Percentiles rank a stretch among this genome's conserved stretches.
Evolutionary conservation across 768 basidiomycete genomes (phyloP).

Genomic region (Baorangia bicolor): DNA sequence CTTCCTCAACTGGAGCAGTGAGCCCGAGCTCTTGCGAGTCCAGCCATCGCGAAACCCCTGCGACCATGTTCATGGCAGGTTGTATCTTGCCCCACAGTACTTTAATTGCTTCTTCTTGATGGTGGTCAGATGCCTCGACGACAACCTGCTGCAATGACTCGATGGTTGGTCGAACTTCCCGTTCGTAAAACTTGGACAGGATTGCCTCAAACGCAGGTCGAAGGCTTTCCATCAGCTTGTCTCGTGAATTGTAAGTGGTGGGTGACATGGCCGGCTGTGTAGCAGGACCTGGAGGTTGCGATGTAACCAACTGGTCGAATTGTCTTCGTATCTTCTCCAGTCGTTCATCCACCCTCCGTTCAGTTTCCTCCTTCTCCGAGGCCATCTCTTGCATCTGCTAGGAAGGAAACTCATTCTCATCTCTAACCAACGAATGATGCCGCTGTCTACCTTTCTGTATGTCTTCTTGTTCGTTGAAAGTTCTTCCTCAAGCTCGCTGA

Average conservation of each 20-base stretch:
- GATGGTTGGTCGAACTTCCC: conserved; percentile 22
- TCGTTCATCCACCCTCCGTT: conserved; percentile 13
- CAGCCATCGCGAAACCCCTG: conserved; percentile 30
- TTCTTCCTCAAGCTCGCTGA: conserved; percentile 24
- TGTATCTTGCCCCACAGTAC: conserved; percentile 29
- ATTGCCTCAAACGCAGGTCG: conserved; percentile 17
- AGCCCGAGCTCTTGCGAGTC: conserved; percentile 28
- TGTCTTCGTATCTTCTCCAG: conserved; percentile 17
- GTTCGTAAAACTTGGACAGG: conserved; percentile 25
- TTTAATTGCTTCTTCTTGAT: conserved; percentile 22
- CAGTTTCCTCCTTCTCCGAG: conserved; percentile 10
- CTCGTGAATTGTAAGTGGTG: not conserved
- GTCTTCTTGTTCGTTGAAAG: conserved; percentile 13
- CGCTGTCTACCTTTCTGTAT: conserved; percentile 18
- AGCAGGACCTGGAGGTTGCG: conserved; percentile 1
- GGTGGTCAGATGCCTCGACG: conserved; percentile 14
- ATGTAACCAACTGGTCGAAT: conserved; percentile 15
- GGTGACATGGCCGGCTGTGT: not conserved
- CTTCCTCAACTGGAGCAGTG: conserved; percentile 18
- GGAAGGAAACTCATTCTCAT: conserved; percentile 1
- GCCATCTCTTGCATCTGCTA: conserved; percentile 20
- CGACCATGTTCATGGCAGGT: conserved; percentile 33
- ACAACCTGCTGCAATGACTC: conserved; percentile 8
- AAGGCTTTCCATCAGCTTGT: conserved; percentile 20
- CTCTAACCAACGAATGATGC: not conserved